phyloP scores from a whole-genome alignment of 495 filamentous ascomycete genomes.

The Podospora bellae-mahoneyi region DNA sequence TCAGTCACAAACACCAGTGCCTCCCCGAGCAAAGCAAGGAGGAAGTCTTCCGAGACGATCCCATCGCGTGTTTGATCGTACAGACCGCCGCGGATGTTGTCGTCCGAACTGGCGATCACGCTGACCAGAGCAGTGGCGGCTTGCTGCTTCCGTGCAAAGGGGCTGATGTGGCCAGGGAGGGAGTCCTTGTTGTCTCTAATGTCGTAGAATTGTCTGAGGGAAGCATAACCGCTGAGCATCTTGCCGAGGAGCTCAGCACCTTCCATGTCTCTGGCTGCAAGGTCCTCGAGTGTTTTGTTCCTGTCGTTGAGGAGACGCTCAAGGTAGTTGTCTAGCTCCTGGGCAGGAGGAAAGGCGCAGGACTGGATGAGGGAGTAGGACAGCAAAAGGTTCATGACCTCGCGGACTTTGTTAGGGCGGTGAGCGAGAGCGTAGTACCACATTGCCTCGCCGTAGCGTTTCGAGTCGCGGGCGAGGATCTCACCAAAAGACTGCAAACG shows the following conservation, averaged over 20 bases:
- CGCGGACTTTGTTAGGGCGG: conserved; percentile 66
- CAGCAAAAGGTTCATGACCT: conserved; percentile 79
- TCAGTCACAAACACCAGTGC: conserved; percentile 70
- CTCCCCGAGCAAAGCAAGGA: conserved; percentile 82
- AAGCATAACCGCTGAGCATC: conserved; percentile 87
- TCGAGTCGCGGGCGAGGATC: conserved; percentile 57
- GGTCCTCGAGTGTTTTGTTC: conserved; percentile 58
- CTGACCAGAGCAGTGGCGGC: conserved; percentile 71
- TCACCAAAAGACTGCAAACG: conserved; percentile 71
- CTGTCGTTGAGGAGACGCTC: conserved; percentile 62
- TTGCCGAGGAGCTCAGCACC: conserved; percentile 76
- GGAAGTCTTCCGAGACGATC: conserved; percentile 78
- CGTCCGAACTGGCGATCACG: conserved; percentile 75
- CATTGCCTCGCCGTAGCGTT: conserved; percentile 75
- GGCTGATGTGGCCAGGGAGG: conserved; percentile 37
- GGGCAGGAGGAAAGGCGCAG: conserved; percentile 64
- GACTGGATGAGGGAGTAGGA: conserved; percentile 83
- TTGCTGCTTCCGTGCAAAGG: conserved; percentile 54
- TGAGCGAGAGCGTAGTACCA: conserved; percentile 84
- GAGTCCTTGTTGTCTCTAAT: conserved; percentile 57
- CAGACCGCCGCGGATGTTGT: conserved; percentile 84
- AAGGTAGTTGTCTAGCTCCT: conserved; percentile 66
- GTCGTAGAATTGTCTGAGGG: conserved; percentile 81
- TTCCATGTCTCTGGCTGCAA: conserved; percentile 65
- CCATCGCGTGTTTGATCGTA: conserved; percentile 74